Conservation (phyloP, 2,329 filamentous ascomycete species). For the Plectosphaerella cucumerina region DNA sequence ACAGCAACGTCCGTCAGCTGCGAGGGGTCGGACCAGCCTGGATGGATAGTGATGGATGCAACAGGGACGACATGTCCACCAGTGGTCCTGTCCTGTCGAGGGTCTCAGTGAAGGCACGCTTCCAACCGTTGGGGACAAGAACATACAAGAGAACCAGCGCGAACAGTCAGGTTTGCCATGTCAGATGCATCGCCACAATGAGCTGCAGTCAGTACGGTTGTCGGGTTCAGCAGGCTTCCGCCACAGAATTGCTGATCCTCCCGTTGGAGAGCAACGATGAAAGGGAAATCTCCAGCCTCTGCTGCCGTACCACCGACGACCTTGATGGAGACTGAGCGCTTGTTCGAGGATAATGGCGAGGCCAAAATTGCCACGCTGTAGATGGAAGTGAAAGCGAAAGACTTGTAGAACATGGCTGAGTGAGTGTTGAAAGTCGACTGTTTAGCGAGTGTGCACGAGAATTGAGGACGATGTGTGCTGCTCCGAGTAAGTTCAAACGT, state of each 20-base stretch:
- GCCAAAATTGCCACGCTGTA: background rate
- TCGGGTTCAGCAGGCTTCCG: conserved; percentile 22
- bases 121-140: too few relatives aligned
- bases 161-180: conserved; percentile 16
- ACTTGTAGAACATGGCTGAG: conserved; percentile 1
- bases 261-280: conserved; percentile 20
- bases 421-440: background rate
- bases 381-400: background rate
- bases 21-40: conserved; percentile 14
- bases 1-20: conserved; percentile 24
- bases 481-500: too few relatives aligned
- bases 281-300: conserved; percentile 23
- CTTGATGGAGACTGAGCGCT: background rate
- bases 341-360: background rate
- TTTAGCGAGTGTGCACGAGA: too few relatives aligned
- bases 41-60: conserved; percentile 18
- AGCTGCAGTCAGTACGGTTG: conserved; percentile 26
- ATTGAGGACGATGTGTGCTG: too few relatives aligned
- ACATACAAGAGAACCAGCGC: conserved; percentile 17
- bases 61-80: conserved; percentile 21
- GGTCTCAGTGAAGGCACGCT: too few relatives aligned
- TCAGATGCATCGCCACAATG: conserved; percentile 19
- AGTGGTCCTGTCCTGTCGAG: conserved; percentile 14
- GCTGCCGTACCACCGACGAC: conserved; percentile 22
- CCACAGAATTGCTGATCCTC: conserved; percentile 20